Base-by-base conservation (phyloP, 2,329 filamentous ascomycete genomes). In the Zasmidium citrigriseum region DNA sequence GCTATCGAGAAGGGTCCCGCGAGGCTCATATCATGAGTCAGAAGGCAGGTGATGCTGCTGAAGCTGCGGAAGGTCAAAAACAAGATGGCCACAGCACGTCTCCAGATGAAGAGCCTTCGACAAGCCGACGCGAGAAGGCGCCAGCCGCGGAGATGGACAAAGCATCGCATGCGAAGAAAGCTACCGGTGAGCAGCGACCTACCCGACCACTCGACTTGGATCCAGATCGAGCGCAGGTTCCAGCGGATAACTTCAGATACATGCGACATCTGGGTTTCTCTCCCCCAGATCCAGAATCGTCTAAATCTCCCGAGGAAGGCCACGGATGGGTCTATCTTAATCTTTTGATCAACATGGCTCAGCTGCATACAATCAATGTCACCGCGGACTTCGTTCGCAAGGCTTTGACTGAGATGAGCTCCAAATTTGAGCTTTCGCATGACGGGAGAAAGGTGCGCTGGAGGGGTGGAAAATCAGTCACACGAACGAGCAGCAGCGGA, bases 291-390 rank as follows among this genome's bases (percentile, higher is more conserved):
- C 76, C 76, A 10, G 75, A 77, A 1, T 76, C 78, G 16, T 77
- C 75, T 18, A 67, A 77, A 1, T 80, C 86, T 52, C 83, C 86
- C 11, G 80, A 82, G 14, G 81, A 86, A 0, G 86, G 88, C 55
- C 86, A 91, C 23, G 89, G 89, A 3, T 95, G 90, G 90, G 86
- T 93, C 0, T 93, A 93, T 66, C 76, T 95, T 5, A 95, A 95
- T 65, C 76, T 96, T 1, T 80, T 96, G 1, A 87, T 88, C 70
- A 92, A 89, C 68, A 83, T 96, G 79, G 91, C 91, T 0, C 91
- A 96, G 73, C 77, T 96, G 18, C 91, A 96, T 67, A 93, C 92
- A 0, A 82, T 95, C 65, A 93, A 91, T 58, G 90, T 96, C 1
- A 92, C 91, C 0, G 82, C 87, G 0, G 86, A 88, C 24, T 93